These are phyloP conservation scores for Chalaropsis thielavioides DNA, from an alignment of 2,329 filamentous ascomycete genomes.

Conservation along the genomic window DNA sequence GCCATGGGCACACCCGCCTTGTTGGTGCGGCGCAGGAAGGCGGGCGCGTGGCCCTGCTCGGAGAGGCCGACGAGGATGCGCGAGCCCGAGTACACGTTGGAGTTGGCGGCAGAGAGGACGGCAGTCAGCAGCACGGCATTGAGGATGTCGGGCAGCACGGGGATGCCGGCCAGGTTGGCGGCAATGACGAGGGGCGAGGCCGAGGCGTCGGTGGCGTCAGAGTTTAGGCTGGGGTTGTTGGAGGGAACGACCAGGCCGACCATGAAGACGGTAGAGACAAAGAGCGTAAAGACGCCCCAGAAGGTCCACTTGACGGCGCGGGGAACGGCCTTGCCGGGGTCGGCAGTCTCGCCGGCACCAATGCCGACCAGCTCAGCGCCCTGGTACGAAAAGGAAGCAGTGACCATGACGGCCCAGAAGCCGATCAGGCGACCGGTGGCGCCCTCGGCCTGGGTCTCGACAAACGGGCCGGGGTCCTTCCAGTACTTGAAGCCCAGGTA, in stretches of 20 bases:
- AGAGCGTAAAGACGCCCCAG: conserved; percentile 58
- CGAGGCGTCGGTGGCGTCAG: conserved; percentile 40
- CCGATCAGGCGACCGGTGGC: conserved; percentile 48
- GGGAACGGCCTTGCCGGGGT: conserved; percentile 59
- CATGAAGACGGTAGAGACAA: conserved; percentile 51
- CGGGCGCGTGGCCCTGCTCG: conserved; percentile 47
- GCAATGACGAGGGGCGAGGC: conserved; percentile 52
- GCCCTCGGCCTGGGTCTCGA: conserved; percentile 41
- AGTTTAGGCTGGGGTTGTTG: conserved; percentile 39
- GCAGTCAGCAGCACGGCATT: conserved; percentile 66
- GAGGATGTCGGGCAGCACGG: conserved; percentile 52
- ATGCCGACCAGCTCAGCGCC: conserved; percentile 65
- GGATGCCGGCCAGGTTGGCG: conserved; percentile 46
- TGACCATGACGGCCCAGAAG: conserved; percentile 55
- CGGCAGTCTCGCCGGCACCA: conserved; percentile 61
- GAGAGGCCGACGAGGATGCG: conserved; percentile 54
- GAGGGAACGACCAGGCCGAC: conserved; percentile 57
- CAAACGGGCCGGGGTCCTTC: conserved; percentile 53
- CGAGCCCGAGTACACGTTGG: conserved; percentile 59
- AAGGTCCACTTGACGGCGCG: conserved; percentile 60
- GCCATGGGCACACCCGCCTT: conserved; percentile 46
- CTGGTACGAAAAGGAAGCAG: conserved; percentile 55
- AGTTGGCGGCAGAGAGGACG: conserved; percentile 64
- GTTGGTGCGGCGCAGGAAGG: conserved; percentile 45
- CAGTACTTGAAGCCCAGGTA: conserved; percentile 63